These are phyloP conservation scores for Dryas alaskensis DNA, from an alignment of 306 rosid species.

Conservation along the genomic window DNA sequence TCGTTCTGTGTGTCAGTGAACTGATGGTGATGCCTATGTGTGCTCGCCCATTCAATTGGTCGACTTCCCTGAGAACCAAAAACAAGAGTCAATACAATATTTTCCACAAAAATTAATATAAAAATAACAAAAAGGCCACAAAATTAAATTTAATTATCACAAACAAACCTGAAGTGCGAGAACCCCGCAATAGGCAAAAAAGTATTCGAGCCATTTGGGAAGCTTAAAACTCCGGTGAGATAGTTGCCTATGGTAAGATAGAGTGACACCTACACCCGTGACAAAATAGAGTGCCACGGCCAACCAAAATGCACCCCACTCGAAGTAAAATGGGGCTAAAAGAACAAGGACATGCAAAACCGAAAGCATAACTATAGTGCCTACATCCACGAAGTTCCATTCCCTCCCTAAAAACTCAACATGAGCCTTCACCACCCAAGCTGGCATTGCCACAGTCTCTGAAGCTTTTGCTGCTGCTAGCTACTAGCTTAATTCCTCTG, in stretches of 20 bases:
- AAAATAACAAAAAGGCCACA: too few species aligned
- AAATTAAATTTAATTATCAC: too few species aligned
- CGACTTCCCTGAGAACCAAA: constrained; percentile 48
- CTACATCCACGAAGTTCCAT: not conserved
- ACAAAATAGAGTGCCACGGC: not conserved
- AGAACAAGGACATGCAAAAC: not conserved
- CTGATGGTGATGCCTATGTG: constrained; percentile 65
- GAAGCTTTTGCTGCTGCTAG: too few species aligned
- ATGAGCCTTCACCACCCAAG: not conserved
- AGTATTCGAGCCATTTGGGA: constrained; percentile 70
- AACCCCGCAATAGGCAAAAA: constrained; percentile 51
- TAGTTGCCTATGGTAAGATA: constrained; percentile 61
- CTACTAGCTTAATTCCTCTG: too few species aligned
- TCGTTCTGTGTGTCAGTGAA: constrained; percentile 61
- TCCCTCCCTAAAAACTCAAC: not conserved
- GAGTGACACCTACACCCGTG: not conserved
- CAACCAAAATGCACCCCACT: not conserved
- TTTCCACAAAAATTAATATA: too few species aligned
- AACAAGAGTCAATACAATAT: not conserved
- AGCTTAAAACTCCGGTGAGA: constrained; percentile 63
- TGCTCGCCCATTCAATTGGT: constrained; percentile 72
- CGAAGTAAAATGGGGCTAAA: constrained; percentile 1
- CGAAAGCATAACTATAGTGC: not conserved
- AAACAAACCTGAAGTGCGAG: constrained; percentile 52
- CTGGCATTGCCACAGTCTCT: not conserved